Conservation (phyloP, 2,329 filamentous ascomycete species). For the Helotiales sp. region DNA sequence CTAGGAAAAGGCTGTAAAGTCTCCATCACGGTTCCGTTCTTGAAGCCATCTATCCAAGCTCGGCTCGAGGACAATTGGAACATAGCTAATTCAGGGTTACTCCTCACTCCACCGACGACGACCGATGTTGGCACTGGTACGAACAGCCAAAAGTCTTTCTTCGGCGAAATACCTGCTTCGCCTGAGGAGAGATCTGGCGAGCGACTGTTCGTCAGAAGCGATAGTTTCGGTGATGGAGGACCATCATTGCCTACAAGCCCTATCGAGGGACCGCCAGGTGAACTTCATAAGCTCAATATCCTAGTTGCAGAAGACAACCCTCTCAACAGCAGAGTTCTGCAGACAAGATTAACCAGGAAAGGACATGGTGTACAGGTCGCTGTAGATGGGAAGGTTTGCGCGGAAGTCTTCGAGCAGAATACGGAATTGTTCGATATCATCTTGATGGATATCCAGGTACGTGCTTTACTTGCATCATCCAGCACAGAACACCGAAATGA, state of each 20-base stretch:
- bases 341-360: slow-evolving; percentile 73
- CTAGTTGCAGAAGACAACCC: slow-evolving; percentile 78
- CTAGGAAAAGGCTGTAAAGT: slow-evolving; percentile 18
- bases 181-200: too few species aligned
- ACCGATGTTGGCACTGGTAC: too few species aligned
- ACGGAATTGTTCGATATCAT: slow-evolving; percentile 14
- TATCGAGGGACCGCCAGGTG: neutral
- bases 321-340: slow-evolving; percentile 77
- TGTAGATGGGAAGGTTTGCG: slow-evolving; percentile 73
- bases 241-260: neutral
- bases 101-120: neutral
- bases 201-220: too few species aligned
- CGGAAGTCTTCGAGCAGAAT: slow-evolving; percentile 65
- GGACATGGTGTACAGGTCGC: slow-evolving; percentile 71
- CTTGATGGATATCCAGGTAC: slow-evolving; percentile 23
- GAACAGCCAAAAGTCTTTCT: too few species aligned
- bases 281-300: slow-evolving; percentile 40
- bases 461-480: neutral
- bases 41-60: neutral
- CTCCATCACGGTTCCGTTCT: slow-evolving; percentile 22
- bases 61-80: neutral
- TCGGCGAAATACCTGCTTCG: too few species aligned
- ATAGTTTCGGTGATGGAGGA: too few species aligned
- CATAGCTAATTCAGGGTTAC: neutral
- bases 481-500: neutral